Evolutionary conservation across 2,329 filamentous ascomycete genomes (phyloP).

Genomic region (Pseudogymnoascus sp.): DNA sequence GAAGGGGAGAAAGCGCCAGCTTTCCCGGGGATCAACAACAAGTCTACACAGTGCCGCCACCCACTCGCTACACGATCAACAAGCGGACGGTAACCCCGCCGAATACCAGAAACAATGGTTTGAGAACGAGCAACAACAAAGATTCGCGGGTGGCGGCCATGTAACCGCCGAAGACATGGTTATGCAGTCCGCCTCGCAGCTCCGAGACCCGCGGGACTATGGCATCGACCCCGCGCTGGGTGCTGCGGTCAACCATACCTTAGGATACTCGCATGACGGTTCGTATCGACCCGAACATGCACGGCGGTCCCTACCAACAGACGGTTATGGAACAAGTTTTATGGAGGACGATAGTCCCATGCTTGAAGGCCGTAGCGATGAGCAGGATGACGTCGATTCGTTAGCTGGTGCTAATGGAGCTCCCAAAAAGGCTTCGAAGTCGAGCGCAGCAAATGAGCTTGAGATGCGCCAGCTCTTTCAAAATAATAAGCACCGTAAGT

Average conservation of each 20-base stretch:
- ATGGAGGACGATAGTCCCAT: slow-evolving; percentile 51
- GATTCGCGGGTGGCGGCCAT: slow-evolving; percentile 22
- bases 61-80: slow-evolving; percentile 25
- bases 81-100: slow-evolving; percentile 17
- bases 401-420: slow-evolving; percentile 36
- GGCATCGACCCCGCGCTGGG: slow-evolving; percentile 43
- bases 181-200: slow-evolving; percentile 46
- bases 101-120: slow-evolving; percentile 28
- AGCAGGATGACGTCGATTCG: slow-evolving; percentile 48
- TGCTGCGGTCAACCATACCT: slow-evolving; percentile 35
- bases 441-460: slow-evolving; percentile 70
- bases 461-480: slow-evolving; percentile 69
- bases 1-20: slow-evolving; percentile 34
- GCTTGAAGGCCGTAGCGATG: slow-evolving; percentile 45
- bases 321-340: slow-evolving; percentile 47
- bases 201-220: slow-evolving; percentile 42
- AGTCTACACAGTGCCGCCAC: slow-evolving; percentile 32
- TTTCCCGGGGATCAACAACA: slow-evolving; percentile 40
- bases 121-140: slow-evolving; percentile 24
- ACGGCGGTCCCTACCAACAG: slow-evolving; percentile 45
- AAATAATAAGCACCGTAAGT: slow-evolving; percentile 56
- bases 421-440: slow-evolving; percentile 50
- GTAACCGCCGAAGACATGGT: slow-evolving; percentile 53
- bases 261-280: slow-evolving; percentile 36
- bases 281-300: slow-evolving; percentile 28